Evolutionary conservation across 1,284 basidiomycete genomes (phyloP), one percentile per base, ranked within the genome.

Genomic region (Hymenochaete sp.): DNA sequence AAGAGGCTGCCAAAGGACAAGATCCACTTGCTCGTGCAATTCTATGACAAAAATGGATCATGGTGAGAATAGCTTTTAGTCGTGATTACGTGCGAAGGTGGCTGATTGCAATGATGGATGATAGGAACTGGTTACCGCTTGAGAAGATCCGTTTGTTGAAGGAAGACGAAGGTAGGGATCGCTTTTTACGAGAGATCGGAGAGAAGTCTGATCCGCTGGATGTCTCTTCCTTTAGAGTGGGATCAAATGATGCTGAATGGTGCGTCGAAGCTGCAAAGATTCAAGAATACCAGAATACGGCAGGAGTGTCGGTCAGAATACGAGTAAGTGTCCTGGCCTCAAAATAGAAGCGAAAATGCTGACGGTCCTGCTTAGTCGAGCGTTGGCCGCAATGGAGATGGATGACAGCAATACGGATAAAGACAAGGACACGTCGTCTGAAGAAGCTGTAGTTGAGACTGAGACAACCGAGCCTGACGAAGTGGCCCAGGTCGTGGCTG

Each of bases 41-140:
- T 85, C 62, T 87, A 70, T 58, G 84, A 87, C 56, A 70, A 71
- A 44, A 55, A 63, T 1, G 62, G 63, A 39, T 74, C 75, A 44
- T 88, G 80, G 79, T 79, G 53, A 35, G 25, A 10, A 16, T 18
- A 11, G 14, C 13, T 10, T 24, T 19, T 21, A 1, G 8, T 44
- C 28, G 27, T 22, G 24, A 10, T 26, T n/a, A 24, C 18, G n/a
- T n/a, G n/a, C 13, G 5, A n/a, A 35, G 4, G 13, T 35, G 21
- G 8, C 14, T 6, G 32, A 31, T 45, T 32, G 28, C 33, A 38
- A 36, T 21, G 38, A 13, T 26, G 37, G 22, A 37, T 37, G 31
- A 11, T 49, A 75, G 77, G 74, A 73, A 73, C 59, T 78, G 70
- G 66, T 64, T 81, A 9, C 56, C 64, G 3, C 49, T 62, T 13